Conservation (phyloP, 2,329 filamentous ascomycete genomes). For the Epichloe sp. region DNA sequence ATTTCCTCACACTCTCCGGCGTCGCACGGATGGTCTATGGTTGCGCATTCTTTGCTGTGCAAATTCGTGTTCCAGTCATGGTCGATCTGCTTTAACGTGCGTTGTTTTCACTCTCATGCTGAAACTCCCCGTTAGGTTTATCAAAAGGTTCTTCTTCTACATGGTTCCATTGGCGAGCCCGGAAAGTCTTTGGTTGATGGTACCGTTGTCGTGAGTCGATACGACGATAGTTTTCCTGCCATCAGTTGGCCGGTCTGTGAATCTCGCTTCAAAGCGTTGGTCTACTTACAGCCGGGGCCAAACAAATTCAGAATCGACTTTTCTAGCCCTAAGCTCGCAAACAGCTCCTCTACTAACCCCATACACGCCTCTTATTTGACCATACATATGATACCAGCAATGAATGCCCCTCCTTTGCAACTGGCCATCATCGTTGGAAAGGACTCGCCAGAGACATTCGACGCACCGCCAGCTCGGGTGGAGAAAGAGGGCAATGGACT, state of each 20-base stretch:
- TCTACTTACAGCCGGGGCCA: conserved; percentile 82
- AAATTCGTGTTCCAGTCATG: background rate
- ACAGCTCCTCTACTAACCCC: conserved; percentile 50
- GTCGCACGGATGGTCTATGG: background rate
- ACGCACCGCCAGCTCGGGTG: conserved; percentile 62
- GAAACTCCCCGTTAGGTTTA: conserved; percentile 51
- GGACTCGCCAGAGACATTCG: conserved; percentile 77
- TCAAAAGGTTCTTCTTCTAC: conserved; percentile 75
- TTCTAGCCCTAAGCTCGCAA: conserved; percentile 64
- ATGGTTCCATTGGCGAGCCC: conserved; percentile 68
- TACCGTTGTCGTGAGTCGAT: conserved; percentile 61
- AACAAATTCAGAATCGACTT: conserved; percentile 87
- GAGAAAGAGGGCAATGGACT: conserved; percentile 73
- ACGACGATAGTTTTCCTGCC: conserved; percentile 74
- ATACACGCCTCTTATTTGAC: conserved; percentile 70
- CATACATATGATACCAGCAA: conserved; percentile 75
- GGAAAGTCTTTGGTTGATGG: conserved; percentile 60
- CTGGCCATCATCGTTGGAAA: conserved; percentile 77
- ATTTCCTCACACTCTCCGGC: background rate
- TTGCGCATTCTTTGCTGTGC: background rate
- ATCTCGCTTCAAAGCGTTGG: conserved; percentile 81
- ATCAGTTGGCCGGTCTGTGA: conserved; percentile 78
- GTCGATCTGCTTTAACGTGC: background rate
- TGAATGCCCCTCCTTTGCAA: conserved; percentile 70
- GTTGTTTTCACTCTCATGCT: conserved; percentile 5